Percentiles rank a stretch among this genome's conserved stretches.
Evolutionary conservation across 2,329 filamentous ascomycete genomes (phyloP).

Genomic region (Botrytis medusae): DNA sequence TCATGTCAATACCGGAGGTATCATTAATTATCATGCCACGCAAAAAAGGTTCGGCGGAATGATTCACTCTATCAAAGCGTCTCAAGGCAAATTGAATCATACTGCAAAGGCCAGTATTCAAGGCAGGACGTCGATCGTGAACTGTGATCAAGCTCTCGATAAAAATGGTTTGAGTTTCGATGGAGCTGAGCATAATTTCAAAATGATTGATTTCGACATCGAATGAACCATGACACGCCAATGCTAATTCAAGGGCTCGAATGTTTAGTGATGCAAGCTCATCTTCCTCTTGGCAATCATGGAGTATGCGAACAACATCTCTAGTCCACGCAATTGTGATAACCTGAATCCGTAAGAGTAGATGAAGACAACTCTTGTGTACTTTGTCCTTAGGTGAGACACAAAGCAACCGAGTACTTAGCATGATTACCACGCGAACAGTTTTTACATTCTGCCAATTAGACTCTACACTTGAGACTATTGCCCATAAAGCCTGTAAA

Average conservation of each 20-base stretch:
- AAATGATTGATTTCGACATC: slow-evolving; percentile 44
- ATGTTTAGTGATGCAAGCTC: slow-evolving; percentile 40
- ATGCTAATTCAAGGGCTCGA: slow-evolving; percentile 43
- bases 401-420: slow-evolving; percentile 48
- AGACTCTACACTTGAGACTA: slow-evolving; percentile 43
- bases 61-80: slow-evolving; percentile 24
- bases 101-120: slow-evolving; percentile 36
- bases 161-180: slow-evolving; percentile 39
- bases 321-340: slow-evolving; percentile 45
- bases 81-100: slow-evolving; percentile 10
- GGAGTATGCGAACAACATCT: slow-evolving; percentile 22
- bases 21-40: neutral
- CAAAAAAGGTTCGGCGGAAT: slow-evolving; percentile 29
- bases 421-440: slow-evolving; percentile 43
- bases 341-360: slow-evolving; percentile 40
- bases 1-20: slow-evolving; percentile 30
- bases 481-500: slow-evolving; percentile 39
- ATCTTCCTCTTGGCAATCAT: slow-evolving; percentile 31
- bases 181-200: slow-evolving; percentile 32
- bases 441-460: slow-evolving; percentile 53
- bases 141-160: slow-evolving; percentile 44
- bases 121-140: slow-evolving; percentile 39
- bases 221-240: slow-evolving; percentile 48
- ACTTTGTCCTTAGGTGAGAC: slow-evolving; percentile 38
- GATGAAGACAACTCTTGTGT: slow-evolving; percentile 34